Percentiles rank a stretch among this genome's conserved stretches.
phyloP scores from a whole-genome alignment of 169 alveolate genomes.

The Plasmodium cynomolgi region DNA sequence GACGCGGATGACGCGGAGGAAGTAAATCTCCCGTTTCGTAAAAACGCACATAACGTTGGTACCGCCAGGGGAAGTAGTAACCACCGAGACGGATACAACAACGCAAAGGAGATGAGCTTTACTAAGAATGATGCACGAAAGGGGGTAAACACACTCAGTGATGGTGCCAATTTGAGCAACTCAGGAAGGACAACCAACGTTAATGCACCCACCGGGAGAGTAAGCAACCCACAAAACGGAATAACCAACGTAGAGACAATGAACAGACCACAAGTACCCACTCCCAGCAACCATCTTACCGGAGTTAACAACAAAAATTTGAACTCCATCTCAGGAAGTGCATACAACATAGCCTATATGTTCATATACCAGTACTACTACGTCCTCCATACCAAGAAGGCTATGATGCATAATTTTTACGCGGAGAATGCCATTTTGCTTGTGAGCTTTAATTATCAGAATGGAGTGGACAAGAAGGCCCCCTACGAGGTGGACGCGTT shows the following conservation, averaged over 20 bases:
- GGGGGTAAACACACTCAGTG: neutral
- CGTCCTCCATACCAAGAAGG: slow-evolving; percentile 59
- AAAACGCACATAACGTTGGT: neutral
- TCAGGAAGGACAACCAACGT: no score
- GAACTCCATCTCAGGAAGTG: slow-evolving; percentile 10
- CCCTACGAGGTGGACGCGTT: neutral
- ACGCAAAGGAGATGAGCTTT: neutral
- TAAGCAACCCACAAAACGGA: neutral
- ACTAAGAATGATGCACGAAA: neutral
- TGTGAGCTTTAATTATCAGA: slow-evolving; percentile 26
- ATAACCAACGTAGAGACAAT: neutral
- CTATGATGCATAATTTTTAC: slow-evolving; percentile 63
- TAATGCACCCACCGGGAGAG: neutral
- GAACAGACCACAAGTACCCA: neutral
- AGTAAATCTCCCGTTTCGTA: neutral
- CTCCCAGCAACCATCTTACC: neutral
- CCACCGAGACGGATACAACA: neutral
- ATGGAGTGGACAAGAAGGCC: neutral
- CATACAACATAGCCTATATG: slow-evolving; percentile 53
- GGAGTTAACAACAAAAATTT: neutral
- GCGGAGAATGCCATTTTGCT: slow-evolving; percentile 44
- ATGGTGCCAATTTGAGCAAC: neutral
- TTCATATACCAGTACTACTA: slow-evolving; percentile 64
- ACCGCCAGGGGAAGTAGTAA: neutral
- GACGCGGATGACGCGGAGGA: neutral